Percentiles rank a stretch among this genome's conserved stretches.
phyloP scores from a whole-genome alignment of 2,329 filamentous ascomycete species.

The Colletotrichum abscissum region DNA sequence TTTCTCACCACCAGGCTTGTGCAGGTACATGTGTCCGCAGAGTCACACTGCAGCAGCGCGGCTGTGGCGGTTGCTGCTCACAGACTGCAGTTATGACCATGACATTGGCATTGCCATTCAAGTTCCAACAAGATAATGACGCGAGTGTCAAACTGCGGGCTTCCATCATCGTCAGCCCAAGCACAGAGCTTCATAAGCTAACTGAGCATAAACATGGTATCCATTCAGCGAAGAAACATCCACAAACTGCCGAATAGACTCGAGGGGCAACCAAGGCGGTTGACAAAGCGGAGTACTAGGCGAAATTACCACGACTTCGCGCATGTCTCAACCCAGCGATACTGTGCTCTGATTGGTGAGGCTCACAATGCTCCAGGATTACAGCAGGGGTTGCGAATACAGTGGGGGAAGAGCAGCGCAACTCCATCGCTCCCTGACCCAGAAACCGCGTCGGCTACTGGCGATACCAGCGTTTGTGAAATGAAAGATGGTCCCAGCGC shows the following conservation, averaged over 20 bases:
- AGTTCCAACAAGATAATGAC: background rate
- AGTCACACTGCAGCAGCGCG: constrained; percentile 19
- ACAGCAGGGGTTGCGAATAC: constrained; percentile 2
- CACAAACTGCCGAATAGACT: constrained; percentile 19
- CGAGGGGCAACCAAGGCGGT: background rate
- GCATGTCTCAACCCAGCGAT: constrained; percentile 17
- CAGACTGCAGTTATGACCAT: background rate
- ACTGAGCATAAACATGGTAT: background rate
- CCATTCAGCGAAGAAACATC: constrained; percentile 15
- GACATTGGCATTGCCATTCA: background rate
- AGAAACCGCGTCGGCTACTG: background rate
- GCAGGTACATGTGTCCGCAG: constrained; percentile 6
- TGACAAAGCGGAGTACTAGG: constrained; percentile 22
- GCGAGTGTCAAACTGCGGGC: background rate
- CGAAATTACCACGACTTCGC: constrained; percentile 26
- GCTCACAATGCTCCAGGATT: constrained; percentile 9
- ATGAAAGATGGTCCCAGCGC: constrained; percentile 23
- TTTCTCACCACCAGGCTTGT: constrained; percentile 2
- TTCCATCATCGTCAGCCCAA: background rate
- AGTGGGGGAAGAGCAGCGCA: background rate
- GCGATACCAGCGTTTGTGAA: constrained; percentile 12
- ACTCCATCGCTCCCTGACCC: background rate
- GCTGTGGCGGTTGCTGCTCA: background rate
- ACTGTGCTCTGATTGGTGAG: constrained; percentile 26
- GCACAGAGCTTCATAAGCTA: background rate